A percentile compares a stretch with the other conserved stretches of the same genome.
Evolutionary conservation across 2,329 filamentous ascomycete species (phyloP).

Genomic region (Tolypocladium tundrense): DNA sequence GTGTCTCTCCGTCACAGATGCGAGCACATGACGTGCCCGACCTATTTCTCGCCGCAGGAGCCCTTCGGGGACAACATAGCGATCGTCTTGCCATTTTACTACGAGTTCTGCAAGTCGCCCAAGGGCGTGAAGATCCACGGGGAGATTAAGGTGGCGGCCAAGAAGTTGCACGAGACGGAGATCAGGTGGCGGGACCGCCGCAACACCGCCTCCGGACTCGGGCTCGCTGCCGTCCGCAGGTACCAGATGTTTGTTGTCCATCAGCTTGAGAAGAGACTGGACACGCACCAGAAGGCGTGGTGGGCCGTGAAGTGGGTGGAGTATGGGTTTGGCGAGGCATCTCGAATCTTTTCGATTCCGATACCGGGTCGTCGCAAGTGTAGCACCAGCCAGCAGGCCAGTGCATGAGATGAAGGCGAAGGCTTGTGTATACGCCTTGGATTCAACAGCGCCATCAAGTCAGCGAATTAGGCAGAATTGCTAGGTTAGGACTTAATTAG

Average conservation of each 20-base stretch:
- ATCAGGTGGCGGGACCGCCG: not conserved
- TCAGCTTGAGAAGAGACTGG: not conserved
- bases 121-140: not conserved
- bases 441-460: not conserved
- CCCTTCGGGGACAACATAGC: not conserved
- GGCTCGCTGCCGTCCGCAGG: not conserved
- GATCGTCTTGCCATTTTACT: constrained; percentile 7
- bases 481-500: not conserved
- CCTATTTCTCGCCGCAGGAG: not conserved
- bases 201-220: not conserved
- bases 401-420: not conserved
- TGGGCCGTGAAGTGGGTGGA: not conserved
- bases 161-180: constrained; percentile 1
- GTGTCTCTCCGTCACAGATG: constrained; percentile 10
- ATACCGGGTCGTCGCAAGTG: too few species aligned
- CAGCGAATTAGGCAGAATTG: not conserved
- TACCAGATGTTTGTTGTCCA: not conserved
- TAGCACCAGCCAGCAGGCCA: not conserved
- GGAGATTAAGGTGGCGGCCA: not conserved
- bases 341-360: not conserved
- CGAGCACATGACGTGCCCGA: constrained; percentile 7
- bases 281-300: not conserved
- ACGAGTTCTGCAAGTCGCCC: constrained; percentile 8
- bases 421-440: not conserved
- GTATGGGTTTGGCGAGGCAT: not conserved